Evolutionary conservation across 768 basidiomycete species (phyloP).

Genomic region (Amanita phalloides): DNA sequence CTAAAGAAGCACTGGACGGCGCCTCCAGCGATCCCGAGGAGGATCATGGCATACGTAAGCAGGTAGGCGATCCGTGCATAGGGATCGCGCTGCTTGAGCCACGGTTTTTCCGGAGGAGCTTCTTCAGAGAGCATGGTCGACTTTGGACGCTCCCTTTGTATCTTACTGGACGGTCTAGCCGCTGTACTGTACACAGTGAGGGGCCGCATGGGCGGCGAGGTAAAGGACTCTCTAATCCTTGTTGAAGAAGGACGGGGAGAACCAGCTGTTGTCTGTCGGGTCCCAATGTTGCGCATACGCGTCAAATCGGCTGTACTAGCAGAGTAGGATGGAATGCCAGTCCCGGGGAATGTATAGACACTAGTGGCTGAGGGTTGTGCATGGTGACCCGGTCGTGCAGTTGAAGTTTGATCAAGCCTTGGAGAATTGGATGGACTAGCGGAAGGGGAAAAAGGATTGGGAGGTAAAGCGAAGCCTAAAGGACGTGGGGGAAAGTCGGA

Average conservation of each 20-base stretch:
- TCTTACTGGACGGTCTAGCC: constrained; percentile 26
- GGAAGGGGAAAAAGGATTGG: constrained; percentile 45
- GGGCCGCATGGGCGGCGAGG: constrained; percentile 47
- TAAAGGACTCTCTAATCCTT: constrained; percentile 43
- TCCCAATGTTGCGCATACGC: constrained; percentile 25
- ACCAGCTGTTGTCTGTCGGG: constrained; percentile 20
- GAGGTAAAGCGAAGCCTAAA: constrained; percentile 19
- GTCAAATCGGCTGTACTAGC: constrained; percentile 34
- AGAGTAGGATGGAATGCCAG: constrained; percentile 25
- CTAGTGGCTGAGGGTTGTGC: constrained; percentile 16
- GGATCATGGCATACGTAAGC: constrained; percentile 47
- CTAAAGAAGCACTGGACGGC: constrained; percentile 46
- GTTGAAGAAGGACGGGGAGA: constrained; percentile 22
- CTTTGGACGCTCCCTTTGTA: constrained; percentile 34
- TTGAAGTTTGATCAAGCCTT: constrained; percentile 20
- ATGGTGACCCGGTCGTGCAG: constrained; percentile 14
- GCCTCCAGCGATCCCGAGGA: constrained; percentile 46
- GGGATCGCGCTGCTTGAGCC: constrained; percentile 49
- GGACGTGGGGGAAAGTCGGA: constrained; percentile 30
- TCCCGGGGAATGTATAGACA: constrained; percentile 23
- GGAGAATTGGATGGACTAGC: constrained; percentile 35
- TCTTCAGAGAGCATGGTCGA: constrained; percentile 34
- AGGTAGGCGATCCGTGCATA: constrained; percentile 45
- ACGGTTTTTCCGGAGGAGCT: constrained; percentile 44
- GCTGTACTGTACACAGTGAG: constrained; percentile 42